Evolutionary conservation across 768 basidiomycete genomes (phyloP), one percentile per base, ranked within the genome.

Genomic region (Leccinum arenicola): DNA sequence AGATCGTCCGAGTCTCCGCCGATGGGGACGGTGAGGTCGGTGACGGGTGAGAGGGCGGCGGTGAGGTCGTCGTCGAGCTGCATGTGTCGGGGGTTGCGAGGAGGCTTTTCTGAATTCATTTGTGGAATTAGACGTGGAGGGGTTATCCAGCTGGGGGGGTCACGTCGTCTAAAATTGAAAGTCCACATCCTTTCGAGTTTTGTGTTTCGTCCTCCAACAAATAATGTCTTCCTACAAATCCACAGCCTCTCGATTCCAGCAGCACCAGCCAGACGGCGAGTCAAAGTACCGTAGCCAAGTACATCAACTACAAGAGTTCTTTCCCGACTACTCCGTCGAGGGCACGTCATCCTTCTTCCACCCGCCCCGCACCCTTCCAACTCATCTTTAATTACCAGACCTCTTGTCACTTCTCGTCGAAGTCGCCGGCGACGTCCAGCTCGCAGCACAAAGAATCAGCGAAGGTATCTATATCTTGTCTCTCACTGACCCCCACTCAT

Each of bases 391-490:
- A 49, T 47, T 64, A 1, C 14, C 51, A 64, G 92, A 93, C 77
- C 82, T 93, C 62, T 79, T 82, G 62, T 84, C 86, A 7, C 77
- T 89, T 55, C 80, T 94, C 49, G 61, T 65, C 53, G 91, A 94
- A 72, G 83, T 83, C 21, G 75, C 73, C 38, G 91, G 91, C 48
- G 89, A 93, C 70, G 75, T 85, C 40, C 74, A 88, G 62, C 64
- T 86, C 57, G 91, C 90, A 48, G 88, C 82, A 4, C 81, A 80
- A n/a, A 81, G 86, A 69, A 90, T 94, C 62, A 82, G 77, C 56
- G 92, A 93, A 70, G 91, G 91, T 90, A 40, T 11, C 0, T 3
- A 7, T 47, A 9, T 33, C 9, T 43, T 50, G 11, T 3, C 15
- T 40, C 40, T 19, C 49, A 5, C 38, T 40, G 14, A 31, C 48